A percentile compares a stretch with the other conserved stretches of the same genome.
Evolutionary conservation across 352 stramenopile species (phyloP).

Genomic region (Phytophthora tentaculata): DNA sequence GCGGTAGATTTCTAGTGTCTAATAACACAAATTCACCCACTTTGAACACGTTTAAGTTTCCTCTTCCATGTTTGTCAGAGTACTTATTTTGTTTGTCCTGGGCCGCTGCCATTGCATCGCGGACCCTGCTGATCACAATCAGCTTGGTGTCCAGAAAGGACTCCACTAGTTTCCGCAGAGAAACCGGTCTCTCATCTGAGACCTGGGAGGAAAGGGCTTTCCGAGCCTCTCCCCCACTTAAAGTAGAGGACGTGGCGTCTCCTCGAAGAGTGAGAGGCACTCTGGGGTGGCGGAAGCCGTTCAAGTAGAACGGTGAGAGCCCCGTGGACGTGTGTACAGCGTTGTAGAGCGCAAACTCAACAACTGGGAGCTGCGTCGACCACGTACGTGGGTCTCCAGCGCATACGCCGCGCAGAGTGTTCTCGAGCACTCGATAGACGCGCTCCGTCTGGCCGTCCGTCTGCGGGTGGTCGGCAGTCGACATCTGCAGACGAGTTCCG

Average conservation of each 20-base stretch:
- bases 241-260: not conserved
- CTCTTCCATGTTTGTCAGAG: conserved; percentile 5
- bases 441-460: conserved; percentile 35
- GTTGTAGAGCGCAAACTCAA: conserved; percentile 33
- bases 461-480: conserved; percentile 26
- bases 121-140: not conserved
- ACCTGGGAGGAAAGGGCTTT: not conserved
- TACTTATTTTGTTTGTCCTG: not conserved
- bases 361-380: conserved; percentile 14
- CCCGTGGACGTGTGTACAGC: conserved; percentile 24
- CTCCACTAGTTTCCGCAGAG: not conserved
- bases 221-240: conserved; percentile 3
- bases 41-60: conserved; percentile 7
- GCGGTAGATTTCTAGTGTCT: conserved; percentile 14
- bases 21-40: not conserved
- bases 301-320: conserved; percentile 9
- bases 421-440: conserved; percentile 32
- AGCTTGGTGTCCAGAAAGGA: not conserved
- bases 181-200: not conserved
- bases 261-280: not conserved
- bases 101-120: not conserved
- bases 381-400: not conserved
- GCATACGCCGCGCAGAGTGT: conserved; percentile 10
- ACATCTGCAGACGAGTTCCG: conserved; percentile 28
- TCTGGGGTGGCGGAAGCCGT: not conserved